phyloP scores from a whole-genome alignment of 495 filamentous ascomycete genomes.

The Penicillium simplicissimum region DNA sequence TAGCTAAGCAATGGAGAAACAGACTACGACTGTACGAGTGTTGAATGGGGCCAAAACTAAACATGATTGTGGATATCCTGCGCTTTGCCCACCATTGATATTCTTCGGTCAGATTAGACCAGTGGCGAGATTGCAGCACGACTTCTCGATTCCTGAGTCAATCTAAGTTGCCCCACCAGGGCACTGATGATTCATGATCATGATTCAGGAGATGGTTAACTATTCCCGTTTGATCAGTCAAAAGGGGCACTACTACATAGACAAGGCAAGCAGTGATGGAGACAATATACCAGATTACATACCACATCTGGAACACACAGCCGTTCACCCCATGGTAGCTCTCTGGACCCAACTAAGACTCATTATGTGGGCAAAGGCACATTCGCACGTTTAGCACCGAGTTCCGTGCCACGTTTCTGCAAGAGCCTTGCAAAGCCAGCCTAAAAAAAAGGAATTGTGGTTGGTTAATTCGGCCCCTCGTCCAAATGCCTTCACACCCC shows the following conservation, averaged over 20 bases:
- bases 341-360: background rate
- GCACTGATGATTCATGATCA: slow-evolving; percentile 5
- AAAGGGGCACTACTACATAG: too few species aligned
- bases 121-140: background rate
- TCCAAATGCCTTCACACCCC: background rate
- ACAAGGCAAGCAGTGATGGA: too few species aligned
- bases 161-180: slow-evolving; percentile 18
- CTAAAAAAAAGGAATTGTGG: background rate
- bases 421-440: background rate
- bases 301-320: background rate
- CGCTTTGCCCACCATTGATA: background rate
- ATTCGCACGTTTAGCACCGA: background rate
- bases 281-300: background rate
- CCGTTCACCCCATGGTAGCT: background rate
- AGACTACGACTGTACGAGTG: background rate
- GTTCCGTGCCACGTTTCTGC: background rate
- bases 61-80: background rate
- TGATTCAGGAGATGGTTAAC: background rate
- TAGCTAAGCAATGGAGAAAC: background rate
- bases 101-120: background rate
- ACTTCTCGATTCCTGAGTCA: slow-evolving; percentile 4
- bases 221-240: background rate
- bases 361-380: background rate
- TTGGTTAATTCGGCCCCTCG: background rate
- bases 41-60: slow-evolving; percentile 12